Base-by-base conservation (phyloP, 2,329 filamentous ascomycete genomes). In the Scedosporium minutisporum region DNA sequence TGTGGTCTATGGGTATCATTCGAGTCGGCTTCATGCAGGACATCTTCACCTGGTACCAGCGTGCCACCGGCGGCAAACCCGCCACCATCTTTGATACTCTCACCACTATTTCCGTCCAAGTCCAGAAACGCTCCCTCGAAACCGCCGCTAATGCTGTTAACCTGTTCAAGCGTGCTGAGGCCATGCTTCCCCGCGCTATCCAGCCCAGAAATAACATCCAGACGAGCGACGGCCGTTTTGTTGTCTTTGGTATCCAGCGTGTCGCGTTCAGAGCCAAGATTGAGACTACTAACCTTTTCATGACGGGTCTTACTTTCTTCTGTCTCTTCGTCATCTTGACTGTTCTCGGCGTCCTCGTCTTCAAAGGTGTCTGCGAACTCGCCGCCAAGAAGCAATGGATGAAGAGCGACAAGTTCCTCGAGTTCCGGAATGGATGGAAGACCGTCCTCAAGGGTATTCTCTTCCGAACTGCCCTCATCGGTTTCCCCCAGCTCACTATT, bases 1-100 rank as follows among this genome's bases (percentile, higher is more conserved):
- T 96, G 72, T 97, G 93, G 93, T 96, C 89, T 71, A 95, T 97
- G 91, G 93, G 93, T 69, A 92, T 97, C 69, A 96, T 97, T 69
- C 84, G 85, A 60, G 82, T 97, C 51, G 81, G 80, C n/a, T 97
- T 96, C 74, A 84, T 97, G 77, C 91, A 97, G 77, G 81, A 80
- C 58, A 90, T 96, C 70, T 90, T 91, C 65, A 96, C 92, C 42
- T 97, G 93, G 93, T 97, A 97, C 73, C 93, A 96, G 77, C 89
- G 93, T 65, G 85, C 93, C 3, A 97, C 93, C 2, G 93, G 93
- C 61, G 93, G 93, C 66, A 91, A 84, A 0, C 90, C 93, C 0
- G 87, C 91, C 3, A 89, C 86, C 16, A 81, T 96, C 41, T 84
- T 97, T 57, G 88, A 91, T 66, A 86, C 85, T 27, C 79, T 96